Percentiles rank a stretch among this genome's conserved stretches.
Evolutionary conservation across 108 stramenopile species (phyloP).

Genomic region (Skeletonema grethae): DNA sequence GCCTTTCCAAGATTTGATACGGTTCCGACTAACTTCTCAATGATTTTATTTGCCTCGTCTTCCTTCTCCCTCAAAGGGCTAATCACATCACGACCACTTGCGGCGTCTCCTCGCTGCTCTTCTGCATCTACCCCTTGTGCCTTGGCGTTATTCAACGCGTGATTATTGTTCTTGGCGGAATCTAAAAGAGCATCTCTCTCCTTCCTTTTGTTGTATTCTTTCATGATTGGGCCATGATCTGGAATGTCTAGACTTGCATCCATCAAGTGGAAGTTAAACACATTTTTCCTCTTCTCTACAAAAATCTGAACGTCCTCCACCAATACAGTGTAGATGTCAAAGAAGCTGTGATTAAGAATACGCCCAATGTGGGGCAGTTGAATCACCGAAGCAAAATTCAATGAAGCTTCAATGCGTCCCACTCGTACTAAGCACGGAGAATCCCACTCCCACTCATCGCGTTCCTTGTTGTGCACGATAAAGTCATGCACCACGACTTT

Average conservation of each 20-base stretch:
- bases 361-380: constrained; percentile 31
- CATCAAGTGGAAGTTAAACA: constrained; percentile 50
- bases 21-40: constrained; percentile 43
- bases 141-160: constrained; percentile 14
- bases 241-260: constrained; percentile 46
- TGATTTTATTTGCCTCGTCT: constrained; percentile 42
- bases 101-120: constrained; percentile 17
- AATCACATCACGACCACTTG: neutral
- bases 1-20: constrained; percentile 50
- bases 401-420: constrained; percentile 41
- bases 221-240: constrained; percentile 30
- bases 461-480: constrained; percentile 45
- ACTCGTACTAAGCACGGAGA: constrained; percentile 46
- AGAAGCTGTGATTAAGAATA: constrained; percentile 35
- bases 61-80: constrained; percentile 12
- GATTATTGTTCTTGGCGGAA: neutral
- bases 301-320: constrained; percentile 52
- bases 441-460: constrained; percentile 49
- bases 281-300: constrained; percentile 45
- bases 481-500: constrained; percentile 33
- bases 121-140: constrained; percentile 16
- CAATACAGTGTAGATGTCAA: constrained; percentile 42
- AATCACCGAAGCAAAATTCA: constrained; percentile 43
- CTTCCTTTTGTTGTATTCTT: constrained; percentile 19
- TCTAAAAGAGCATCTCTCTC: constrained; percentile 3